A percentile compares a stretch with the other conserved stretches of the same genome.
These are phyloP conservation scores for Dendrostoma leiphaemia DNA, from an alignment of 2,329 filamentous ascomycete species.

Conservation along the genomic window DNA sequence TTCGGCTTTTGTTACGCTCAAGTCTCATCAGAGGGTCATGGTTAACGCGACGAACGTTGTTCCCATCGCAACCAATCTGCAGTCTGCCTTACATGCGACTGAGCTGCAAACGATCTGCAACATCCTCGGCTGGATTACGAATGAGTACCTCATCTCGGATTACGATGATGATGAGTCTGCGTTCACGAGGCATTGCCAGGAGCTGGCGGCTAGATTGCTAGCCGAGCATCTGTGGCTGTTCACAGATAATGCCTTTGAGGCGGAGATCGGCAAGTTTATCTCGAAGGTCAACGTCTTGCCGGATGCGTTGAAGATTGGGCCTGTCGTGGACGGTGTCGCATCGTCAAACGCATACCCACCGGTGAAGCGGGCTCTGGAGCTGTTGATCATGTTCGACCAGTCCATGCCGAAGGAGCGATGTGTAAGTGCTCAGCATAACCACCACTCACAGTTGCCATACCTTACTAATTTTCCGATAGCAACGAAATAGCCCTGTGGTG, in stretches of 20 bases:
- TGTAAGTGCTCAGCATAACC: conserved; percentile 37
- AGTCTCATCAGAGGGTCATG: conserved; percentile 47
- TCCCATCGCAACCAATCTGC: conserved; percentile 49
- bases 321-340: conserved; percentile 45
- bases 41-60: conserved; percentile 54
- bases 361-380: conserved; percentile 56
- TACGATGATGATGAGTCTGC: conserved; percentile 55
- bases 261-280: conserved; percentile 54
- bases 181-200: conserved; percentile 52
- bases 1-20: conserved; percentile 51
- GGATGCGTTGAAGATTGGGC: conserved; percentile 49
- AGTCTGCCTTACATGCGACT: conserved; percentile 44
- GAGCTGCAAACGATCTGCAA: conserved; percentile 52
- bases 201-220: conserved; percentile 54
- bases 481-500: conserved; percentile 54
- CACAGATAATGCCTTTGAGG: conserved; percentile 52
- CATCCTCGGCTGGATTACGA: conserved; percentile 55
- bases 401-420: conserved; percentile 63
- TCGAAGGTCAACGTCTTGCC: conserved; percentile 45
- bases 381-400: conserved; percentile 61
- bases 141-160: conserved; percentile 56
- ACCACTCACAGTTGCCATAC: background rate
- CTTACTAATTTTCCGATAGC: conserved; percentile 29
- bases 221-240: conserved; percentile 58
- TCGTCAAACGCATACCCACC: conserved; percentile 58